Evolutionary conservation across 2,329 filamentous ascomycete genomes (phyloP).

Genomic region (Claviceps maximensis): DNA sequence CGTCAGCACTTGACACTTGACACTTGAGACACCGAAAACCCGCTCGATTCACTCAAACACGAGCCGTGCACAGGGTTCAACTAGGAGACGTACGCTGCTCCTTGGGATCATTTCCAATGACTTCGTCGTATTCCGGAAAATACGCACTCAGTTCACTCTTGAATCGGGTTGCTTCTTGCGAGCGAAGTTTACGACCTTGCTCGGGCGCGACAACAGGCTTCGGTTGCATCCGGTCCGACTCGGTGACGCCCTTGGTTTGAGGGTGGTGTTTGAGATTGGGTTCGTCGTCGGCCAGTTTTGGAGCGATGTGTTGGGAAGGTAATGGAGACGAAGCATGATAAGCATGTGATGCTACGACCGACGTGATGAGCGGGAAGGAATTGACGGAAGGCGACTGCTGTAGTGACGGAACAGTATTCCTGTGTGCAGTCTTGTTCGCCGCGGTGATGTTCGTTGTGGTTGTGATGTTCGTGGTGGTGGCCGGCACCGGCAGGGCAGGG

Average conservation of each 20-base stretch:
- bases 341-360: constrained; percentile 3
- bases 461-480: background rate
- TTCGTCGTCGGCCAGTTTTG: constrained; percentile 13
- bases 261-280: constrained; percentile 34
- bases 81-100: constrained; percentile 51
- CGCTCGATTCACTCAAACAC: background rate
- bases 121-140: constrained; percentile 87
- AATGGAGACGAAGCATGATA: constrained; percentile 1
- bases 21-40: no score
- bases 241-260: constrained; percentile 45
- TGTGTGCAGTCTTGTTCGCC: background rate
- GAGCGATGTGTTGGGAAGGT: constrained; percentile 9
- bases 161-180: constrained; percentile 70
- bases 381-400: background rate
- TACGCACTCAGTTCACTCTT: constrained; percentile 87
- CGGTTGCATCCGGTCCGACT: constrained; percentile 43
- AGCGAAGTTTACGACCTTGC: constrained; percentile 68
- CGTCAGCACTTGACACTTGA: background rate
- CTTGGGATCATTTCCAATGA: constrained; percentile 74
- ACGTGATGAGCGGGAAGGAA: constrained; percentile 3
- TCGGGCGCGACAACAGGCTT: constrained; percentile 32
- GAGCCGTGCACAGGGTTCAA: background rate
- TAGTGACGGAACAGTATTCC: background rate
- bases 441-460: no score
- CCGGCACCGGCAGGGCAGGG: constrained; percentile 3